A percentile compares a stretch with the other conserved stretches of the same genome.
These are phyloP conservation scores for Mucor circinelloides DNA, from an alignment of 371 early-diverging fungal species.

Conservation along the genomic window DNA sequence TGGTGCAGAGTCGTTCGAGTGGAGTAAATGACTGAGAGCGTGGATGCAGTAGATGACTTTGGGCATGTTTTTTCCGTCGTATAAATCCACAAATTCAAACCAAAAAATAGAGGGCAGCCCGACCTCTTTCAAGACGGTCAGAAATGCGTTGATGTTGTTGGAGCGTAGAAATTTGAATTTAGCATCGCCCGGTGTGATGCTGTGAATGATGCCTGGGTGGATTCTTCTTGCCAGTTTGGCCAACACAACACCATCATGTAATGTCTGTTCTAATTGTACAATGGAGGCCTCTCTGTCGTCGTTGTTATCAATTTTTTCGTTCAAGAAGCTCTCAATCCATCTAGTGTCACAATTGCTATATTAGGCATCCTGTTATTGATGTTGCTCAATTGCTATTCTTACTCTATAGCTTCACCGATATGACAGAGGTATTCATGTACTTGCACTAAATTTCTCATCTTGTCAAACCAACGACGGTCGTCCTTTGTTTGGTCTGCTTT, in stretches of 20 bases:
- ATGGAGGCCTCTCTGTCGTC: slow-evolving; percentile 52
- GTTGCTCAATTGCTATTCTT: slow-evolving; percentile 26
- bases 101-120: slow-evolving; percentile 92
- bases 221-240: slow-evolving; percentile 92
- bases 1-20: slow-evolving; percentile 84
- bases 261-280: slow-evolving; percentile 83
- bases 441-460: slow-evolving; percentile 85
- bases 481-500: slow-evolving; percentile 47
- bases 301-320: slow-evolving; percentile 70
- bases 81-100: slow-evolving; percentile 98
- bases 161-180: slow-evolving; percentile 96
- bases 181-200: slow-evolving; percentile 72
- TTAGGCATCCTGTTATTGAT: slow-evolving; percentile 11
- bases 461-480: slow-evolving; percentile 89
- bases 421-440: slow-evolving; percentile 99
- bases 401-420: slow-evolving; percentile 99
- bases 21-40: slow-evolving; percentile 94
- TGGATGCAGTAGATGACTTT: slow-evolving; percentile 99
- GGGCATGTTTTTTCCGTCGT: slow-evolving; percentile 99
- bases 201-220: slow-evolving; percentile 78
- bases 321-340: slow-evolving; percentile 95
- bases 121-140: slow-evolving; percentile 79
- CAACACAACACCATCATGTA: slow-evolving; percentile 94
- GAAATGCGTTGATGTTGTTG: slow-evolving; percentile 98
- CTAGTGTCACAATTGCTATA: slow-evolving; percentile 45